A percentile compares a stretch with the other conserved stretches of the same genome.
phyloP scores from a whole-genome alignment of 2,329 filamentous ascomycete genomes.

The Aspergillus transmontanensis region DNA sequence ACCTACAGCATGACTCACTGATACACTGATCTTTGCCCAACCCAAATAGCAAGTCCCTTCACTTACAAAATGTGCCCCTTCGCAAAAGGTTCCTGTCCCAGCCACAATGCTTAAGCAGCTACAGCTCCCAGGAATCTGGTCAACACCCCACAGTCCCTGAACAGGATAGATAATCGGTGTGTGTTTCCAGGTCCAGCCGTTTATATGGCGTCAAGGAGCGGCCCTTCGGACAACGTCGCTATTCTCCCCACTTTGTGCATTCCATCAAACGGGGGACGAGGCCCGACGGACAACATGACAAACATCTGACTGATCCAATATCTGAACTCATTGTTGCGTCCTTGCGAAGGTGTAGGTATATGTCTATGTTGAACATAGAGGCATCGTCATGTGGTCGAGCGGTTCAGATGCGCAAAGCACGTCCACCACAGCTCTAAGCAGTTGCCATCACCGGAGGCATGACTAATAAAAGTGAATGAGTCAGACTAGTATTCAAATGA shows the following conservation, averaged over 20 bases:
- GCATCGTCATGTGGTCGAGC: background rate
- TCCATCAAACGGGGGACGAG: background rate
- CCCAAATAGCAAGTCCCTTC: rapidly evolving
- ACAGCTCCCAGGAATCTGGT: no score
- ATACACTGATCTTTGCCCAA: rapidly evolving
- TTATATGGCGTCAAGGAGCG: no score
- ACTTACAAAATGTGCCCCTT: no score
- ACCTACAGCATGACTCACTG: no score
- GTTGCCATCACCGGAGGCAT: background rate
- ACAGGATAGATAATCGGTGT: rapidly evolving
- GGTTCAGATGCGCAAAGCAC: background rate
- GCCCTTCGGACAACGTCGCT: no score
- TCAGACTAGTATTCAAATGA: background rate
- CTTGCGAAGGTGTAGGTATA: background rate
- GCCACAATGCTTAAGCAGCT: no score
- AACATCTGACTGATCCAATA: background rate
- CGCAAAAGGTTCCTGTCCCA: no score
- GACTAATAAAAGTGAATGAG: background rate
- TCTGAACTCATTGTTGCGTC: background rate
- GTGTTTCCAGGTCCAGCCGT: rapidly evolving
- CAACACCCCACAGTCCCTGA: no score
- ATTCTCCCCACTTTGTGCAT: rapidly evolving
- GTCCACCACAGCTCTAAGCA: background rate
- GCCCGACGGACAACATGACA: background rate
- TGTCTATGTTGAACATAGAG: background rate